Conservation (phyloP, 352 stramenopile species). For the Phytophthora lateralis region DNA sequence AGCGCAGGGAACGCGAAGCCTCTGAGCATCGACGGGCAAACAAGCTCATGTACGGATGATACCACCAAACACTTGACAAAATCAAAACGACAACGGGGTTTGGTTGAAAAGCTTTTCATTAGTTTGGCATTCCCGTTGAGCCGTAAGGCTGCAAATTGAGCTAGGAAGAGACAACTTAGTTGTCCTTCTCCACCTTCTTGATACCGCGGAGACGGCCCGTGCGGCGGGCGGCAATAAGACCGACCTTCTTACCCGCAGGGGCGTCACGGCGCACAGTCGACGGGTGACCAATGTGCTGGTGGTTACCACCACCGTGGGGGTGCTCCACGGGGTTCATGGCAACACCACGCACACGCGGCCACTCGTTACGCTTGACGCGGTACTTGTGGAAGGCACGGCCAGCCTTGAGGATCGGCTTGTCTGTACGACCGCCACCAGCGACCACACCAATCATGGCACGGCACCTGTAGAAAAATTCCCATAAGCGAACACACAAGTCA, state of each 20-base stretch:
- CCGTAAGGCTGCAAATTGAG: conserved; percentile 15
- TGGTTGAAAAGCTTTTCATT: conserved; percentile 46
- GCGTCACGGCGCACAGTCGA: conserved; percentile 95
- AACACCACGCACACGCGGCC: conserved; percentile 98
- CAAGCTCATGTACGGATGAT: conserved; percentile 26
- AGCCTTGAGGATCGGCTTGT: conserved; percentile 99
- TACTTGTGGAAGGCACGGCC: conserved; percentile 99
- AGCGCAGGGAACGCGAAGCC: conserved; percentile 45
- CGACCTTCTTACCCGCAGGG: conserved; percentile 98
- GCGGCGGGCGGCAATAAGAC: conserved; percentile 97
- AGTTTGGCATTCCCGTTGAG: conserved; percentile 54
- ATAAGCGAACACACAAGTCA: conserved; percentile 40
- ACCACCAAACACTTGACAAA: neutral
- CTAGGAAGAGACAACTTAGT: conserved; percentile 53
- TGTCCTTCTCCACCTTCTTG: conserved; percentile 96
- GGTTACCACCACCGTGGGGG: conserved; percentile 99
- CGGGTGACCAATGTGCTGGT: conserved; percentile 99
- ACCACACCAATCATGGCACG: conserved; percentile 98
- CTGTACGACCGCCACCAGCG: conserved; percentile 97
- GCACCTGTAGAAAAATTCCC: conserved; percentile 71
- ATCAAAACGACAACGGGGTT: neutral
- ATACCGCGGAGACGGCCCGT: conserved; percentile 98
- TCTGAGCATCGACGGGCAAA: conserved; percentile 37
- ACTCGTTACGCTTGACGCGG: conserved; percentile 99
- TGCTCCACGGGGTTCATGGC: conserved; percentile 99